Evolutionary conservation across 1,284 basidiomycete species (phyloP).

Genomic region (Ganoderma lucidum): DNA sequence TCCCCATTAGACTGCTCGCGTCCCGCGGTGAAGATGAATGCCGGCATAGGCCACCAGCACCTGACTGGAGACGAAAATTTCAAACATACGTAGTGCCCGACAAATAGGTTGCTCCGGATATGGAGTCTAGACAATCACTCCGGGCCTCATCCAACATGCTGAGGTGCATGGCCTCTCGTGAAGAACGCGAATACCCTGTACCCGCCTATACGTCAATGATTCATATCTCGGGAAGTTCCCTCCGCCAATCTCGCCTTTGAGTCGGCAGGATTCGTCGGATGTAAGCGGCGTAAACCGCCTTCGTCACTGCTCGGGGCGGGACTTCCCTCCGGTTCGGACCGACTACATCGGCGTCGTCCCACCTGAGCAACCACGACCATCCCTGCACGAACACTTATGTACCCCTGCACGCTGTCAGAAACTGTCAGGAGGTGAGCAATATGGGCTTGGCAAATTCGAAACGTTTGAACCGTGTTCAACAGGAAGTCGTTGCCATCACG

Average conservation of each 20-base stretch:
- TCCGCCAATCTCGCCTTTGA: neutral
- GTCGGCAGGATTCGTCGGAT: neutral
- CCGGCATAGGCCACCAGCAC: neutral
- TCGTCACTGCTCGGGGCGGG: neutral
- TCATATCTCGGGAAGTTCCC: neutral
- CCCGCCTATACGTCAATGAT: neutral
- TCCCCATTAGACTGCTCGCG: neutral
- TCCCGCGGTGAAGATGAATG: neutral
- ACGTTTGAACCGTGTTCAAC: neutral
- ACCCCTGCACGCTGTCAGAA: neutral
- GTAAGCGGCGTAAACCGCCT: neutral
- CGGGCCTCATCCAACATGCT: neutral
- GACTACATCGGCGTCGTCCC: neutral
- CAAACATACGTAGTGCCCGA: neutral
- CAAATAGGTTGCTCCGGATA: neutral
- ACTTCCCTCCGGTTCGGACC: neutral
- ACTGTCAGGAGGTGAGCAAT: neutral
- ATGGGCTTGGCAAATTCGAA: neutral
- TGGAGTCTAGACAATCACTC: neutral
- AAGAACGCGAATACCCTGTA: neutral
- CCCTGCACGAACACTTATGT: neutral
- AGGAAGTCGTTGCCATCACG: slow-evolving; percentile 2
- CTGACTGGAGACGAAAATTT: neutral
- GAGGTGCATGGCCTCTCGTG: neutral
- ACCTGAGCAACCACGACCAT: neutral